phyloP scores from a whole-genome alignment of 176 grass and related monocot genomes.

The Aegilops bicornis region DNA sequence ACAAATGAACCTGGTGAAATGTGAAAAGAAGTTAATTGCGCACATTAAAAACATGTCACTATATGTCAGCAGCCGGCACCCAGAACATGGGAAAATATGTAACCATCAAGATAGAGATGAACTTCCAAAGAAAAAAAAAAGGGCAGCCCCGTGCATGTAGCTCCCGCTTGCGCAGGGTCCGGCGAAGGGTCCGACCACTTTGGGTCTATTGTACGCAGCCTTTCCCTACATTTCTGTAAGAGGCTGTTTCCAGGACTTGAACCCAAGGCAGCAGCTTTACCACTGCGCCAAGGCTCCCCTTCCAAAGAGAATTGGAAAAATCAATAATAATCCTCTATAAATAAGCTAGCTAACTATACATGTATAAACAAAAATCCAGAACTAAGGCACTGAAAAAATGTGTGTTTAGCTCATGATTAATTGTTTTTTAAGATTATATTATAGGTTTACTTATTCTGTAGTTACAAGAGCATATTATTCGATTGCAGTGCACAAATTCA shows the following conservation, averaged over 20 bases:
- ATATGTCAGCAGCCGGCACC: neutral
- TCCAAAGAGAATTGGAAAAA: neutral
- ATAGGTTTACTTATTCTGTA: neutral
- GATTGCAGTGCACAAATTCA: neutral
- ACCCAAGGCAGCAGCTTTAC: no score
- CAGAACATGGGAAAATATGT: neutral
- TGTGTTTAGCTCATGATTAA: neutral
- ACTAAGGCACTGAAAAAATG: slow-evolving; percentile 5
- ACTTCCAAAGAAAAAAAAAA: neutral
- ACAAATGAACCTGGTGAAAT: slow-evolving; percentile 71
- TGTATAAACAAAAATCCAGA: neutral
- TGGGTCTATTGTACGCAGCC: no score
- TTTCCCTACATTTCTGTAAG: no score
- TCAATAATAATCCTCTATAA: neutral
- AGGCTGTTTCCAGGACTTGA: no score
- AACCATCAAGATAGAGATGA: slow-evolving; percentile 12
- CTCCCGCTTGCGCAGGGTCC: no score
- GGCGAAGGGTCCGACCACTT: no score
- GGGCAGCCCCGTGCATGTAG: no score
- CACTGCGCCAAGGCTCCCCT: neutral
- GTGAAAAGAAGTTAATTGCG: slow-evolving; percentile 25
- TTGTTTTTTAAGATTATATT: neutral
- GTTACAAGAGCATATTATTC: neutral
- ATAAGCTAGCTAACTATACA: neutral
- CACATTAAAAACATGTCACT: slow-evolving; percentile 8